Conservation (phyloP, 1,284 basidiomycete genomes). For the Veloporphyrellus conicus region DNA sequence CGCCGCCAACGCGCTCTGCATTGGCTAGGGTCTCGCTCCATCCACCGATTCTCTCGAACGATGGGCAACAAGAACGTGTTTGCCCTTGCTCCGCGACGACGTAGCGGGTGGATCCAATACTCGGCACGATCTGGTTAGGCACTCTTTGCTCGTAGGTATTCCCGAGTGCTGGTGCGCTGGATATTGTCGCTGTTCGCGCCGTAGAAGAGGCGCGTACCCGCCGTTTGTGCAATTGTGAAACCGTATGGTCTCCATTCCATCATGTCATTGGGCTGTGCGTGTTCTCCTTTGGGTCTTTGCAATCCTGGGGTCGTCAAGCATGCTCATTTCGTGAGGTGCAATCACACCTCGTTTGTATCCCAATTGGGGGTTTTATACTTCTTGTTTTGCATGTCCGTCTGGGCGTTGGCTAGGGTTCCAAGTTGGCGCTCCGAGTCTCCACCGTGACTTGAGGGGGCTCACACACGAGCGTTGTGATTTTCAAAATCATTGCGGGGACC, state of each 20-base stretch:
- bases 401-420: not conserved
- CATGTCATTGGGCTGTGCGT: conserved; percentile 25
- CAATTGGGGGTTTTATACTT: conserved; percentile 1
- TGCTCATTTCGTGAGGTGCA: conserved; percentile 20
- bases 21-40: conserved; percentile 19
- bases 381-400: conserved; percentile 3
- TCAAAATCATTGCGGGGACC: conserved; percentile 5
- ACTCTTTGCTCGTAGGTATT: not conserved
- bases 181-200: not conserved
- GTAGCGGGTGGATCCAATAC: conserved; percentile 12
- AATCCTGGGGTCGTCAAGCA: conserved; percentile 15
- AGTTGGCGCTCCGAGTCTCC: conserved; percentile 2
- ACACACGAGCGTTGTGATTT: conserved; percentile 1
- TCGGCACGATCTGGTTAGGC: conserved; percentile 5
- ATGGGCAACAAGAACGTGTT: conserved; percentile 19
- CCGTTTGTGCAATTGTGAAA: not conserved
- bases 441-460: not conserved
- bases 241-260: conserved; percentile 4
- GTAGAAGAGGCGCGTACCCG: not conserved
- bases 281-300: conserved; percentile 20
- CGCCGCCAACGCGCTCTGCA: conserved; percentile 2
- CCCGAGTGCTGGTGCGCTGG: too few species aligned
- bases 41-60: conserved; percentile 10
- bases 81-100: conserved; percentile 8
- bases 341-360: conserved; percentile 11